These are phyloP conservation scores for Cenchrus purpureus DNA, from an alignment of 176 grass and related monocot genomes.

Conservation along the genomic window DNA sequence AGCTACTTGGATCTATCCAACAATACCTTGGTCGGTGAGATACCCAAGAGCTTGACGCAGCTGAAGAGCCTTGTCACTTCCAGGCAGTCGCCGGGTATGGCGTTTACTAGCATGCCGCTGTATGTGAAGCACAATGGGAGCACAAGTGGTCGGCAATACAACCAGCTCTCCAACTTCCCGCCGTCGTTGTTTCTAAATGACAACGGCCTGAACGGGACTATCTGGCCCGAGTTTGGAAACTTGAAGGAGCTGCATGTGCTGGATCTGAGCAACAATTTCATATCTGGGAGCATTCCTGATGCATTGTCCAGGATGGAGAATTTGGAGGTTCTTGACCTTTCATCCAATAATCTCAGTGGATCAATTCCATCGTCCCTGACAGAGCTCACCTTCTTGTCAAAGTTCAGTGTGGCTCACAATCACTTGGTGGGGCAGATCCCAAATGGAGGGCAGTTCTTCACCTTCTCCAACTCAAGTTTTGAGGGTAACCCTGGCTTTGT, in stretches of 20 bases:
- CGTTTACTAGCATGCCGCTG: slow-evolving; percentile 67
- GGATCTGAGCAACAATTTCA: slow-evolving; percentile 84
- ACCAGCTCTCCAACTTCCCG: slow-evolving; percentile 91
- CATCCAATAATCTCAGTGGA: slow-evolving; percentile 82
- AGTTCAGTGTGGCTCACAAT: slow-evolving; percentile 93
- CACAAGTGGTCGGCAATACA: slow-evolving; percentile 78
- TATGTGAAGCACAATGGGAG: slow-evolving; percentile 93
- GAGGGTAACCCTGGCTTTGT: slow-evolving; percentile 86
- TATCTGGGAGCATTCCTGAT: slow-evolving; percentile 77
- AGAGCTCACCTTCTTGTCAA: slow-evolving; percentile 88
- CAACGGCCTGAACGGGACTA: slow-evolving; percentile 73
- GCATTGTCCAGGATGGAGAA: slow-evolving; percentile 84
- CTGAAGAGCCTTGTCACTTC: slow-evolving; percentile 71
- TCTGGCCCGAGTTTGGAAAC: slow-evolving; percentile 83
- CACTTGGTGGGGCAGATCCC: slow-evolving; percentile 71
- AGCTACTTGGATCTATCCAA: slow-evolving; percentile 94
- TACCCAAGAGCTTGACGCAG: slow-evolving; percentile 73
- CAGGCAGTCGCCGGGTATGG: slow-evolving; percentile 39
- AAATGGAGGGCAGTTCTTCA: slow-evolving; percentile 83
- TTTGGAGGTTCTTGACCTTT: slow-evolving; percentile 90
- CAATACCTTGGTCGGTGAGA: slow-evolving; percentile 75
- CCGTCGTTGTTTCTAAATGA: slow-evolving; percentile 82
- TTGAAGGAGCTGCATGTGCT: slow-evolving; percentile 87
- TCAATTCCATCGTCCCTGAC: slow-evolving; percentile 74
- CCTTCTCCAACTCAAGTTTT: slow-evolving; percentile 89